A percentile compares a stretch with the other conserved stretches of the same genome.
phyloP scores from a whole-genome alignment of 176 grass and related monocot species.

The Neostapfia colusana region DNA sequence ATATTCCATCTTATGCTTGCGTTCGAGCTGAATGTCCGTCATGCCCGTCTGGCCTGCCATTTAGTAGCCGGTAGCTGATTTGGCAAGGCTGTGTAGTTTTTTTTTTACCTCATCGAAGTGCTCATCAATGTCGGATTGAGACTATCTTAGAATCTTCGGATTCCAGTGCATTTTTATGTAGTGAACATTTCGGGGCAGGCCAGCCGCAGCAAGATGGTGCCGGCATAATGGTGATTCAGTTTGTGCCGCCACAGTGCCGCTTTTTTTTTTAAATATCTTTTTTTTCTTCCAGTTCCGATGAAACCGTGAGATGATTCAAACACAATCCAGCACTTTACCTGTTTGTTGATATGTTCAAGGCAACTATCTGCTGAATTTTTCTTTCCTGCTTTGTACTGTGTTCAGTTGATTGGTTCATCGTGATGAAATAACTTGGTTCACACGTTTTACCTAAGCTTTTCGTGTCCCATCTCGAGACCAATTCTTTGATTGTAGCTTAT shows the following conservation, averaged over 20 bases:
- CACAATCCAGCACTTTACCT: no score
- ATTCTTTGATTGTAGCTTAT: slow-evolving; percentile 3
- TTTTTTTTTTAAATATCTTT: not conserved
- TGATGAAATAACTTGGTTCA: not conserved
- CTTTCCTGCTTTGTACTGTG: not conserved
- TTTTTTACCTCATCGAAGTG: not conserved
- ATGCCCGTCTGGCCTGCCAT: not conserved
- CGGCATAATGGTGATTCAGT: not conserved
- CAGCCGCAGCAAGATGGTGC: not conserved
- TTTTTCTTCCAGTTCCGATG: not conserved
- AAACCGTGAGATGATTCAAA: not conserved
- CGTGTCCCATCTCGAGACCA: not conserved
- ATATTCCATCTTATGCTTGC: not conserved
- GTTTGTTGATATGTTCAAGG: no score
- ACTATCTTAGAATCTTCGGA: not conserved
- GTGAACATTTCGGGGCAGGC: not conserved
- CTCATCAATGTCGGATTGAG: not conserved
- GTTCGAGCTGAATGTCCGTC: not conserved
- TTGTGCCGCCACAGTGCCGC: not conserved
- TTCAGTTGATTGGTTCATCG: slow-evolving; percentile 13
- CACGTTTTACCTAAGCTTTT: not conserved
- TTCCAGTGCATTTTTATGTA: not conserved
- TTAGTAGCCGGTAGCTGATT: not conserved
- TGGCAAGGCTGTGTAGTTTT: not conserved
- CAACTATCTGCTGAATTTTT: not conserved